Conservation (phyloP, 2,329 filamentous ascomycete species). For the Aaosphaeria pasadenensis region DNA sequence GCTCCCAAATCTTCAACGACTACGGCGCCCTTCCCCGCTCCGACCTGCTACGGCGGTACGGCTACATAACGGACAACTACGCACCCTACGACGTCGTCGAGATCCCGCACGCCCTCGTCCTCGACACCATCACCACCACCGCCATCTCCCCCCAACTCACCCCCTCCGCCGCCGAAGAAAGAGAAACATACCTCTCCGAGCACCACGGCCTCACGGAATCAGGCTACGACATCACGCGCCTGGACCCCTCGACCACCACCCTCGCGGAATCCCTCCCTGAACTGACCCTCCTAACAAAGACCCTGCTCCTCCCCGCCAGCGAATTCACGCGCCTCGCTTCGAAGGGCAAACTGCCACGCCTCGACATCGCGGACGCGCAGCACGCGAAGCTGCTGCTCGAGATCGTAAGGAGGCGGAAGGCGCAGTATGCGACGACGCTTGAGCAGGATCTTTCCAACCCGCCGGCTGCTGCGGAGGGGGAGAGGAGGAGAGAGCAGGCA, state of each 20-base stretch:
- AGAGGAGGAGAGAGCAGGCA: slow-evolving; percentile 54
- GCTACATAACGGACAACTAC: slow-evolving; percentile 80
- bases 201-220: slow-evolving; percentile 63
- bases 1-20: slow-evolving; percentile 82
- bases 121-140: slow-evolving; percentile 39
- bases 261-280: slow-evolving; percentile 39
- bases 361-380: slow-evolving; percentile 37
- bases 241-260: slow-evolving; percentile 11
- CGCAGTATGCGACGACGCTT: slow-evolving; percentile 55
- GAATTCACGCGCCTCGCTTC: slow-evolving; percentile 42
- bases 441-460: slow-evolving; percentile 51
- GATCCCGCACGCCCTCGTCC: slow-evolving; percentile 61
- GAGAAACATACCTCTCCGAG: slow-evolving; percentile 58
- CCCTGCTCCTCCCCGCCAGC: slow-evolving; percentile 39
- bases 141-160: slow-evolving; percentile 21
- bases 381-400: slow-evolving; percentile 39
- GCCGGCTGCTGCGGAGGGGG: slow-evolving; percentile 24
- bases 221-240: slow-evolving; percentile 57
- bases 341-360: slow-evolving; percentile 44
- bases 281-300: slow-evolving; percentile 43
- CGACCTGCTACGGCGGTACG: slow-evolving; percentile 79
- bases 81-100: slow-evolving; percentile 80
- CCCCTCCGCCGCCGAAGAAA: slow-evolving; percentile 29
- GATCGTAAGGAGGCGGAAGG: slow-evolving; percentile 39
- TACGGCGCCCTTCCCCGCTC: slow-evolving; percentile 82